Base-by-base conservation (phyloP, 2,329 filamentous ascomycete genomes). In the Fusarium vanettenii region DNA sequence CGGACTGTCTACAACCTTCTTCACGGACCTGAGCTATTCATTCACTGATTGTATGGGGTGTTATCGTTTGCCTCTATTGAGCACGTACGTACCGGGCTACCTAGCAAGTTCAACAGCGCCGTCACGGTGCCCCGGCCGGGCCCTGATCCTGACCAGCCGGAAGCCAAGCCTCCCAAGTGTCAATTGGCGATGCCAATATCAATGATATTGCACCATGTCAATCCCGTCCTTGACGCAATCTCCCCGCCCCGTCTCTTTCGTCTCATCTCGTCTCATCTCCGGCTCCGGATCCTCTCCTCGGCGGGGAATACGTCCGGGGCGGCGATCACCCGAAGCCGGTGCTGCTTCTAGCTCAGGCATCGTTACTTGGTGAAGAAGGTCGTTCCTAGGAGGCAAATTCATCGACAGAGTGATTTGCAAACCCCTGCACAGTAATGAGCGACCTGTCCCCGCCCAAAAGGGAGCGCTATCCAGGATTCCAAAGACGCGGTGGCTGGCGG, bases 291-390 rank as follows among this genome's bases (percentile, higher is more conserved):
- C 35, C 35, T 62, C 22, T 57, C 29, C 37, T 67, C 22, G 39
- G 60, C 69, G 64, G 66, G 72, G 68, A 69, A 67, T 48, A 16
- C 55, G 67, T 74, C 66, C 73, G 67, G 64, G 41, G 60, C 56
- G 73, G 39, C 64, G 67, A 78, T 78, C 75, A 64, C 67, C 67
- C 48, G 65, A 66, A 69, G 35, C 56, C 59, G 37, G 48, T 35
- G 43, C 37, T 59, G 39, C 35, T 59, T 22, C 52, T 48, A 56
- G 62, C 60, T 60, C 55, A 75, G 69, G 48, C 65, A 60, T 66
- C 56, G 18, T 37, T 27, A n/a, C 60, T 33, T 39, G 48, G 29
- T n/a, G 33, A 35, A 55, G 43, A 48, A 48, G 22, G 16, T 6
- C 22, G 43, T 22, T 35, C 52, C 18, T 29, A 16, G 35, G 16